A percentile compares a stretch with the other conserved stretches of the same genome.
phyloP scores from a whole-genome alignment of 805 yeast species.

The Lipomyces mesembrius region DNA sequence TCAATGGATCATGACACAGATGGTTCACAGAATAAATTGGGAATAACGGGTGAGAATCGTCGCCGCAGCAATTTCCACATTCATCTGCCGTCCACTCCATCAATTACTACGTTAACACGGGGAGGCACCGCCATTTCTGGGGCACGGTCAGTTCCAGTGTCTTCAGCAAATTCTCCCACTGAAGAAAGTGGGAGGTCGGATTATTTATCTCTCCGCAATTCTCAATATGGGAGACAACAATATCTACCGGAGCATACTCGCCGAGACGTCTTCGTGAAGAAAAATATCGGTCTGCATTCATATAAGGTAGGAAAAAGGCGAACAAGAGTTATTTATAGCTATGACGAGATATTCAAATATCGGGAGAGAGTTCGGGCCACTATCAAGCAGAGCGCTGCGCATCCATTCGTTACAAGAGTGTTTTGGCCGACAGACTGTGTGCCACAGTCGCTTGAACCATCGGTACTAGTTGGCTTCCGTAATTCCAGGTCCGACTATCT shows the following conservation, averaged over 20 bases:
- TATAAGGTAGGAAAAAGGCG: background rate
- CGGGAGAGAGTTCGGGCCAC: constrained; percentile 4
- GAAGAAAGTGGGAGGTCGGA: constrained; percentile 17
- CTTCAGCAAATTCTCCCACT: constrained; percentile 26
- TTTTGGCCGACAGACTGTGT: constrained; percentile 39
- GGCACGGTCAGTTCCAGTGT: constrained; percentile 30
- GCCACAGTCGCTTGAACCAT: constrained; percentile 8
- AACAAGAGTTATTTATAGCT: constrained; percentile 15
- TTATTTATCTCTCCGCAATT: background rate
- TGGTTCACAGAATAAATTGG: background rate
- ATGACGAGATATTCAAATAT: constrained; percentile 20
- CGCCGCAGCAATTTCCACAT: constrained; percentile 13
- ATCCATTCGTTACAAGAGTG: constrained; percentile 21
- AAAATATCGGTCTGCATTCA: background rate
- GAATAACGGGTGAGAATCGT: background rate
- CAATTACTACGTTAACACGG: constrained; percentile 6
- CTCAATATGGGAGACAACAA: background rate
- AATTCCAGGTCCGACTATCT: constrained; percentile 36
- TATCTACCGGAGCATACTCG: background rate
- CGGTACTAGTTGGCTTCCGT: constrained; percentile 37
- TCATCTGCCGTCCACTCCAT: constrained; percentile 14
- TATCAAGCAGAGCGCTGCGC: background rate
- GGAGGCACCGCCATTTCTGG: constrained; percentile 29
- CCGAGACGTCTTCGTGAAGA: background rate
- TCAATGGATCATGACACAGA: constrained; percentile 4